These are phyloP conservation scores for Eucalyptus cloeziana DNA, from an alignment of 345 rosid genomes.

Conservation along the genomic window DNA sequence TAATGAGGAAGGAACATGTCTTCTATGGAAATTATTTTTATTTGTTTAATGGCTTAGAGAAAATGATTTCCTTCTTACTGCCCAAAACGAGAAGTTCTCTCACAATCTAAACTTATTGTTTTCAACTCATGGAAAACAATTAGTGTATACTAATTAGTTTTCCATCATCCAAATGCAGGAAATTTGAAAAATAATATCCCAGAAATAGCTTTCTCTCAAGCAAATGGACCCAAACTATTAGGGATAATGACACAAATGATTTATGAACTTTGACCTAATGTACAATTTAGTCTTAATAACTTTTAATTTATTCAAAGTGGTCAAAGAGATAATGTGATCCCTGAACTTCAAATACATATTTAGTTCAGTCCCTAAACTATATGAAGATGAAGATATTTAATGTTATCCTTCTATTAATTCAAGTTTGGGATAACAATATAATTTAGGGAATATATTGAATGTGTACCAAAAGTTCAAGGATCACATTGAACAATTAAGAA, in stretches of 20 bases:
- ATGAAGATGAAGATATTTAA: not conserved
- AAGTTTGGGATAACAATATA: not conserved
- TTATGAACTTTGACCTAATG: rapidly evolving
- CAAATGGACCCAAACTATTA: not conserved
- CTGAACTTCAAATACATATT: too few relatives aligned
- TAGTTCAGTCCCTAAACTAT: not conserved
- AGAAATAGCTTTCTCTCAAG: not conserved
- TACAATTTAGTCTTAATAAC: rapidly evolving
- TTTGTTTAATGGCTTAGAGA: too few relatives aligned
- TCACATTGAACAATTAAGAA: too few relatives aligned
- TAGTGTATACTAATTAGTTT: too few relatives aligned
- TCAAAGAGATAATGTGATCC: too few relatives aligned
- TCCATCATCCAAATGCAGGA: not conserved
- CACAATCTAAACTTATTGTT: too few relatives aligned
- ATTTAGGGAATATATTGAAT: rapidly evolving
- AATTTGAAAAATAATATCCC: not conserved
- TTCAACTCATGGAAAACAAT: too few relatives aligned
- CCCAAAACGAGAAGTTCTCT: too few relatives aligned
- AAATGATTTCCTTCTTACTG: too few relatives aligned
- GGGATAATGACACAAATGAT: not conserved
- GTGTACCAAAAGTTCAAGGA: rapidly evolving
- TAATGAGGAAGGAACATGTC: rapidly evolving
- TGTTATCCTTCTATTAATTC: too few relatives aligned
- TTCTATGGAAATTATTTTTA: too few relatives aligned
- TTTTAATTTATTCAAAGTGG: too few relatives aligned